Base-by-base conservation (phyloP, 1,139 yeast genomes). In the Scheffersomyces illinoinensis region DNA sequence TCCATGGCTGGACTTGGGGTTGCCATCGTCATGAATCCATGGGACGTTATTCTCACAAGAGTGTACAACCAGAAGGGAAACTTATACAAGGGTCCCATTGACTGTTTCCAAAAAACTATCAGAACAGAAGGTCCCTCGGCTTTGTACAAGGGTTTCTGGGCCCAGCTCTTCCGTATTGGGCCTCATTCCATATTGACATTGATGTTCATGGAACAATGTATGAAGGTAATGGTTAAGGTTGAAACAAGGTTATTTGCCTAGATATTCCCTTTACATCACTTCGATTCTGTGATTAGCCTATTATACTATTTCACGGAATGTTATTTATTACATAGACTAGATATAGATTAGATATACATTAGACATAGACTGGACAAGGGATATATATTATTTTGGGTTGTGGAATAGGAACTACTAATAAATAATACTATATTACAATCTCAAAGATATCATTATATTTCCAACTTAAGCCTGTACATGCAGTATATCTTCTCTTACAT, bases 121-220 rank as follows among this genome's bases (percentile, higher is more conserved):
- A 80, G 77, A 59, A 79, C 87, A 39, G 99, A 95, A 76, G 99
- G 99, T n/a, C 74, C 89, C 3, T 71, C 83, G 54, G 98, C 99
- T 0, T 82, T 95, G 56, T 95, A 93, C 75, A 95, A 95, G 77
- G 99, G 99, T 8, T 93, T 95, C 73, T 87, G 89, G 75, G 98
- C 99, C 0, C 98, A 95, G 70, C 78, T 93, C 59, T 79, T 93
- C 73, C 85, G 99, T 77, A 89, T 95, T 59, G 98, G 96, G 1
- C 99, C 99, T 21, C 99, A 95, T 73, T 93, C 98, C 3, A 88
- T 95, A 57, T 81, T 95, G 68, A 90, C 96, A 43, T 83, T 95
- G 71, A 92, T 93, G 71, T 92, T 95, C 71, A 91, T 95, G 97
- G 99, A 95, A 76, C 97, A 91, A 70, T 89, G 97, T 39, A 89